Evolutionary conservation across 108 stramenopile species (phyloP).

Genomic region (Skeletonema potamos): DNA sequence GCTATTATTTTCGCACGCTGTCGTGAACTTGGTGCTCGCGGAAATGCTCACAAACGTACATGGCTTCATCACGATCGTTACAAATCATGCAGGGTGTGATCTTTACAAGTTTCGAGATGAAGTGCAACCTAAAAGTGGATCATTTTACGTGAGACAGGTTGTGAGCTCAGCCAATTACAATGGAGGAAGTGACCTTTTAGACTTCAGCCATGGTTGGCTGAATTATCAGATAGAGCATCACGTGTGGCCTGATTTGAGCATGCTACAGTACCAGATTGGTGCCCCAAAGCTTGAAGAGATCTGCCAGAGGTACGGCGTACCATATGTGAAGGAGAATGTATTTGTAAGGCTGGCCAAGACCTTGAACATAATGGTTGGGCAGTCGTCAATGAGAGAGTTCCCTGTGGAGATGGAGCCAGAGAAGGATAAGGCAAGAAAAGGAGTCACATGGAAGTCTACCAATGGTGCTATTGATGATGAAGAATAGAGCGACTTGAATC

Average conservation of each 20-base stretch:
- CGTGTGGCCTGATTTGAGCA: constrained; percentile 67
- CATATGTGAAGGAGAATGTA: constrained; percentile 66
- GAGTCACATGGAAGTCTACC: constrained; percentile 51
- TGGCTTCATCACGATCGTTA: constrained; percentile 66
- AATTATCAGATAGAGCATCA: constrained; percentile 83
- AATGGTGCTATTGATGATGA: constrained; percentile 59
- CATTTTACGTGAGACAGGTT: constrained; percentile 70
- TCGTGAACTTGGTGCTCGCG: constrained; percentile 64
- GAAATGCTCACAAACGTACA: constrained; percentile 71
- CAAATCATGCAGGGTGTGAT: constrained; percentile 80
- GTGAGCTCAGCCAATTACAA: constrained; percentile 54
- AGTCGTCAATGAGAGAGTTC: constrained; percentile 57
- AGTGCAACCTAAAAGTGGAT: constrained; percentile 59
- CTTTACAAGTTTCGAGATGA: constrained; percentile 70
- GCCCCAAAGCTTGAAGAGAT: constrained; percentile 56
- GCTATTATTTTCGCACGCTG: constrained; percentile 58
- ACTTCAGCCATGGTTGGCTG: constrained; percentile 72
- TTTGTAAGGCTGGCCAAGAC: constrained; percentile 57
- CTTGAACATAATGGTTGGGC: constrained; percentile 69
- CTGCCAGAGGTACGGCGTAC: constrained; percentile 57
- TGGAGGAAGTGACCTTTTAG: constrained; percentile 59
- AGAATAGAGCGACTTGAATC: constrained; percentile 2
- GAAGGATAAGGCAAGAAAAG: constrained; percentile 31
- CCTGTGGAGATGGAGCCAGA: constrained; percentile 41
- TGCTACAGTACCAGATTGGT: constrained; percentile 67